Conservation (phyloP, 257 asterid genomes). For the Solanum lycopersicoides region DNA sequence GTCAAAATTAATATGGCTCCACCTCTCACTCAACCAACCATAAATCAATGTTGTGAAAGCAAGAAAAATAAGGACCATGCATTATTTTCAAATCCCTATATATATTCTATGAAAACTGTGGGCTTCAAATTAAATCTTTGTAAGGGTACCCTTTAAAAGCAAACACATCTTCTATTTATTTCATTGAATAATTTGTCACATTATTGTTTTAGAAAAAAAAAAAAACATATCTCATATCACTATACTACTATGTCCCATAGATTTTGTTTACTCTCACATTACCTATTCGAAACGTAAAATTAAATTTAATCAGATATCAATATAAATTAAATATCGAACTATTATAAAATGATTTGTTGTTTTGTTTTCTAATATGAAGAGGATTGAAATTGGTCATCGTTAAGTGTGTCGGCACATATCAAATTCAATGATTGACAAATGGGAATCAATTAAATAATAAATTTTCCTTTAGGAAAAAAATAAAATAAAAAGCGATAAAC, state of each 20-base stretch:
- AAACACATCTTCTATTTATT: not conserved
- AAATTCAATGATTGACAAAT: not conserved
- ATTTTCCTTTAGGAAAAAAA: not conserved
- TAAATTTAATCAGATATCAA: not conserved
- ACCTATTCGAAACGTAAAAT: rapidly evolving
- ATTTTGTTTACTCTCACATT: not conserved
- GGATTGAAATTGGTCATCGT: not conserved
- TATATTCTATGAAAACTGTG: not conserved
- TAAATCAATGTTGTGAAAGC: not conserved
- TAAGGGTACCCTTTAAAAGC: not conserved
- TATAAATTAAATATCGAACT: rapidly evolving
- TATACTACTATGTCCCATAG: not conserved
- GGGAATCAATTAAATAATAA: not conserved
- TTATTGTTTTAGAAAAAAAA: not conserved
- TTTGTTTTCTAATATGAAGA: not conserved
- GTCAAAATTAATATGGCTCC: not conserved
- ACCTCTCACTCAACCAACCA: not conserved
- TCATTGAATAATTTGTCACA: not conserved
- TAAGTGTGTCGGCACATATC: not conserved
- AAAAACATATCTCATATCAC: not conserved
- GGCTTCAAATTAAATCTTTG: not conserved
- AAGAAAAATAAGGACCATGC: not conserved
- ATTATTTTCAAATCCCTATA: not conserved
- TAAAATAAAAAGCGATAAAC: not conserved
- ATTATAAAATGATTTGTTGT: not conserved